A percentile compares a stretch with the other conserved stretches of the same genome.
phyloP scores from a whole-genome alignment of 1,284 basidiomycete genomes.

The Leccinum fallax region DNA sequence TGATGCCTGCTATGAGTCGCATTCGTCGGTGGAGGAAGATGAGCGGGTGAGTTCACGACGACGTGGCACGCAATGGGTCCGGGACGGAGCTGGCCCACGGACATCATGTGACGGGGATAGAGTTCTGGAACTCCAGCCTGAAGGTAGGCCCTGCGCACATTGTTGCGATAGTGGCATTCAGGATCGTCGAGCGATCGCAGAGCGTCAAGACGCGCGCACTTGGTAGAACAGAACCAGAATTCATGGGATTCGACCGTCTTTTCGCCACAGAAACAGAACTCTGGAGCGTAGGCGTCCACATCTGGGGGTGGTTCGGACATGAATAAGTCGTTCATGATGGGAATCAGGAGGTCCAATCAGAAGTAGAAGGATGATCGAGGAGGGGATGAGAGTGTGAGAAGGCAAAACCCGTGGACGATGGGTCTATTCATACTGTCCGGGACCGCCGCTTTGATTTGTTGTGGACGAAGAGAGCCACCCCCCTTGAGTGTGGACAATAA shows the following conservation, averaged over 20 bases:
- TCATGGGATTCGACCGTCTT: constrained; percentile 28
- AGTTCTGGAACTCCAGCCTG: constrained; percentile 1
- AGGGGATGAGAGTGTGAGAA: background rate
- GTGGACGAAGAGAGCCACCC: background rate
- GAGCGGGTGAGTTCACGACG: background rate
- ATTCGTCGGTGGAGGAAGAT: background rate
- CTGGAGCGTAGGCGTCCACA: constrained; percentile 14
- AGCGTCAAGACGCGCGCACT: constrained; percentile 32
- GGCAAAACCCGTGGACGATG: background rate
- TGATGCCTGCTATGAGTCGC: background rate
- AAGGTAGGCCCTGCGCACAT: constrained; percentile 19
- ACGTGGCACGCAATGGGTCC: background rate
- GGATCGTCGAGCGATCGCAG: constrained; percentile 25
- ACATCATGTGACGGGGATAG: constrained; percentile 18
- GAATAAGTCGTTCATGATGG: constrained; percentile 3
- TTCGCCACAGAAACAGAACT: constrained; percentile 32
- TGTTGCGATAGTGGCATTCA: constrained; percentile 26
- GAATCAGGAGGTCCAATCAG: background rate
- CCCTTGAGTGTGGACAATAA: constrained; percentile 10
- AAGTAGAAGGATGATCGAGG: background rate
- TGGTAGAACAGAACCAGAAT: constrained; percentile 31
- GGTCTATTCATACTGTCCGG: constrained; percentile 16
- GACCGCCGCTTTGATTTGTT: constrained; percentile 15
- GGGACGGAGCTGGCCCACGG: constrained; percentile 6
- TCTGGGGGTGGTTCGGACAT: constrained; percentile 7